Evolutionary conservation across 306 rosid genomes (phyloP), one percentile per base, ranked within the genome.

Genomic region (Rubus parviflorus): DNA sequence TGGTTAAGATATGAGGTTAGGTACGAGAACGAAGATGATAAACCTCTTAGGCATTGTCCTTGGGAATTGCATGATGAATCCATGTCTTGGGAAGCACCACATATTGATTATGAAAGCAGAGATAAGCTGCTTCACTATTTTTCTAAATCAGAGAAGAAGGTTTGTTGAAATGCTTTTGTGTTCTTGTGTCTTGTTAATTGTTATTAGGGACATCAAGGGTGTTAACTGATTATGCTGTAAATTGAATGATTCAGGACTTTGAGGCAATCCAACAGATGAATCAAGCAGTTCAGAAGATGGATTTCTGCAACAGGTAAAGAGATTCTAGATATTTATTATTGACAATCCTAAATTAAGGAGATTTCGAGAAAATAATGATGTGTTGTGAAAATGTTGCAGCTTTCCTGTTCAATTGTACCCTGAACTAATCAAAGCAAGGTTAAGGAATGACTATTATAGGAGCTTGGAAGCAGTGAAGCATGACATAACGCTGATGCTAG

Each of bases 51-150:
- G 64, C 98, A 93, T 76, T 86, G 96, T 84, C 98, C 98, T 6
- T 93, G 98, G 98, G 98, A 93, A 78, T 84, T 93, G 54, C 82
- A 76, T 68, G 97, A 91, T 78, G 85, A 73, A 2, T 88, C 78
- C 75, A 71, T 76, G 30, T 79, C n/a, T 23, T 86, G 88, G 86
- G 88, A 88, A 78, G 85, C 75, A 25, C 87, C 91, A 69, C 91
- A 80, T 80, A 82, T 93, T 67, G 90, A 89, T 75, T 82, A 69
- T 56, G 89, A 81, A 70, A 83, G 74, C 83, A 88, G 85, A 85
- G 96, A 90, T 79, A 88, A 83, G 87, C 90, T 93, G 81, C 84
- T 89, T 73, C 73, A 80, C 61, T 79, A 68, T 80, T 90, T 93
- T 57, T 40, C 72, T 35, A 90, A 83, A 83, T 81, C 89, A 77